Conservation (phyloP, 805 yeast genomes). For the Candida insectalens region DNA sequence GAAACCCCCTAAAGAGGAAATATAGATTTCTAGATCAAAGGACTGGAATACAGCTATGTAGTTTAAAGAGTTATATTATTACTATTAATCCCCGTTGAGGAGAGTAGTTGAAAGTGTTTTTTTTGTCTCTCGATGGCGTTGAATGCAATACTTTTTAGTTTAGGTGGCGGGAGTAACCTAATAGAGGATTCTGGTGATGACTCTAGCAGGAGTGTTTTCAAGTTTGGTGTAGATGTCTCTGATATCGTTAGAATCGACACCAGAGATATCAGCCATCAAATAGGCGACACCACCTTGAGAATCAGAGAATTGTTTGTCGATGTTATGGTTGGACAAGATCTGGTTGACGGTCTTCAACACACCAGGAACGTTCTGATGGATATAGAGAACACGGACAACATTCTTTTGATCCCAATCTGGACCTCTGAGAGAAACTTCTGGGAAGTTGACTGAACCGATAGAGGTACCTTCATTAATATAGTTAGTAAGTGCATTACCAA, state of each 20-base stretch:
- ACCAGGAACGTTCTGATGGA: slow-evolving; percentile 98
- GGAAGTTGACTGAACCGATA: slow-evolving; percentile 95
- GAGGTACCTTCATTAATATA: slow-evolving; percentile 96
- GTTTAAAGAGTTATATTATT: no score
- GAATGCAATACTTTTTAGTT: no score
- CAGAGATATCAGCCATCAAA: slow-evolving; percentile 93
- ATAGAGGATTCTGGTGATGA: slow-evolving; percentile 83
- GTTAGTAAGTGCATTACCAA: slow-evolving; percentile 72
- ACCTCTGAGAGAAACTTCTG: slow-evolving; percentile 89
- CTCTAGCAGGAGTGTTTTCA: slow-evolving; percentile 83
- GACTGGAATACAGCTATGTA: no score
- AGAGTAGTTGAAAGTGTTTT: no score
- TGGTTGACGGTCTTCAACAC: slow-evolving; percentile 95
- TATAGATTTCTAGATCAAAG: no score
- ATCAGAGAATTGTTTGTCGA: slow-evolving; percentile 97
- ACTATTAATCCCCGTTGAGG: no score
- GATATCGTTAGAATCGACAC: slow-evolving; percentile 75
- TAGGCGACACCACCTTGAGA: slow-evolving; percentile 94
- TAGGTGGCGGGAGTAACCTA: slow-evolving; percentile 31
- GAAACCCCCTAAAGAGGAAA: no score
- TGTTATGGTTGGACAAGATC: slow-evolving; percentile 87
- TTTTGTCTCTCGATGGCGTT: no score
- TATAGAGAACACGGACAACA: slow-evolving; percentile 87
- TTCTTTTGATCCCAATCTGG: slow-evolving; percentile 79
- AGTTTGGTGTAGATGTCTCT: slow-evolving; percentile 76